These are phyloP conservation scores for Gracilariopsis chorda DNA, from an alignment of 23 red algal genomes.

Conservation along the genomic window DNA sequence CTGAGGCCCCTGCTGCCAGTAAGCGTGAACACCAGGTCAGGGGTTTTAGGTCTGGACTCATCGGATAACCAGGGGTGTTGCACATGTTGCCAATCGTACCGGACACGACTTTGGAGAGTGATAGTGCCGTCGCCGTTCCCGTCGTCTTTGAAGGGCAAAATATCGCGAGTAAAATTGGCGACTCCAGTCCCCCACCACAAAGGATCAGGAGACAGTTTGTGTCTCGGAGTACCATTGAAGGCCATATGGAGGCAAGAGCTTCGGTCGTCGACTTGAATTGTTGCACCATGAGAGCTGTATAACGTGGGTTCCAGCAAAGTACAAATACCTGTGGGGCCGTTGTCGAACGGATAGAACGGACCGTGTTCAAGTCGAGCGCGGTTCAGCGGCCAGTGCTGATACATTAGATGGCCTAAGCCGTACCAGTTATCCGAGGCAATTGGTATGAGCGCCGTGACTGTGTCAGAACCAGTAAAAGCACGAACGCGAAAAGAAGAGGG, in stretches of 20 bases:
- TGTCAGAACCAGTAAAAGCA: background rate
- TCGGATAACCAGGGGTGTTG: slow-evolving; percentile 67
- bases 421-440: slow-evolving; percentile 35
- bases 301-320: slow-evolving; percentile 75
- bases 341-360: slow-evolving; percentile 94
- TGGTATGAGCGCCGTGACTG: background rate
- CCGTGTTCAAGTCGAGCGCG: slow-evolving; percentile 65
- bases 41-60: background rate
- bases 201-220: background rate
- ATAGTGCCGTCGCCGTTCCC: slow-evolving; percentile 48
- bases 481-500: slow-evolving; percentile 1
- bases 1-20: background rate
- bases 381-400: slow-evolving; percentile 86
- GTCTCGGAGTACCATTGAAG: slow-evolving; percentile 58
- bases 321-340: slow-evolving; percentile 84
- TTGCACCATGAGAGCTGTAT: slow-evolving; percentile 57
- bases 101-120: slow-evolving; percentile 65
- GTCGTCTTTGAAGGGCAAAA: slow-evolving; percentile 50
- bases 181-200: slow-evolving; percentile 80
- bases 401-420: slow-evolving; percentile 73
- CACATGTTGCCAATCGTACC: slow-evolving; percentile 76
- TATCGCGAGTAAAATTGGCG: slow-evolving; percentile 74
- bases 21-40: slow-evolving; percentile 14
- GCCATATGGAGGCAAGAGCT: slow-evolving; percentile 84
- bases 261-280: slow-evolving; percentile 48